Percentiles rank a stretch among this genome's conserved stretches.
These are phyloP conservation scores for Teratosphaeria viscida DNA, from an alignment of 2,329 filamentous ascomycete species.

Conservation along the genomic window DNA sequence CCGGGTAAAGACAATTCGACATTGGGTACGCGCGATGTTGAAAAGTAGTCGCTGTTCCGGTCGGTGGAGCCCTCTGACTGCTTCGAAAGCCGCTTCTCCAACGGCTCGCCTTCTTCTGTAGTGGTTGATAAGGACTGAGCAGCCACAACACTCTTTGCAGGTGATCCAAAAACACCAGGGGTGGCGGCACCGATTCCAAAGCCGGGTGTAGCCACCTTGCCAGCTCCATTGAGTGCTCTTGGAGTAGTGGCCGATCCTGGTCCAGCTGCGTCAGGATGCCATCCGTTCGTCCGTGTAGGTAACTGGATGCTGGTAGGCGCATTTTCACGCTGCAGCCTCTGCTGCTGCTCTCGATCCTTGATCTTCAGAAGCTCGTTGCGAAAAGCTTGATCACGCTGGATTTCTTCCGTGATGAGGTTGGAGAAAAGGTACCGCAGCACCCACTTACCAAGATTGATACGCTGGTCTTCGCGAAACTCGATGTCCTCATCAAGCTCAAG, in stretches of 20 bases:
- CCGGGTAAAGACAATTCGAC: constrained; percentile 25
- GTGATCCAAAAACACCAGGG: constrained; percentile 23
- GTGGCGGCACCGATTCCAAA: constrained; percentile 58
- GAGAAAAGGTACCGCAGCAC: constrained; percentile 85
- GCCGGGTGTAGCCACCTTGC: constrained; percentile 58
- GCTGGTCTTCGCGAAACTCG: constrained; percentile 83
- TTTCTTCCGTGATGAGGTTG: constrained; percentile 80
- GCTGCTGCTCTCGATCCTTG: constrained; percentile 45
- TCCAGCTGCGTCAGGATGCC: constrained; percentile 29
- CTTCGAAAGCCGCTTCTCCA: constrained; percentile 48
- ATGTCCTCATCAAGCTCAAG: constrained; percentile 60
- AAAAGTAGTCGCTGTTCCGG: constrained; percentile 64
- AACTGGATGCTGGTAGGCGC: constrained; percentile 53
- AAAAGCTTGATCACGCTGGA: constrained; percentile 65
- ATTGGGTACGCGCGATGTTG: constrained; percentile 44
- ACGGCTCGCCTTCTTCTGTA: constrained; percentile 31
- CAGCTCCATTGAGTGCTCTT: constrained; percentile 50
- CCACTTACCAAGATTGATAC: constrained; percentile 97
- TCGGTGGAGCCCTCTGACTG: constrained; percentile 52
- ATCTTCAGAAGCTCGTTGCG: constrained; percentile 56
- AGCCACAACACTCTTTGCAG: constrained; percentile 21
- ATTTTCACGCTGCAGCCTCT: constrained; percentile 44
- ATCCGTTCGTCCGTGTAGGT: constrained; percentile 34
- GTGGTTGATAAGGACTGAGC: constrained; percentile 23
- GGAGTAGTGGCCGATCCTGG: constrained; percentile 46